Percentiles rank a stretch among this genome's conserved stretches.
phyloP scores from a whole-genome alignment of 495 filamentous ascomycete species.

The Talaromyces liani region DNA sequence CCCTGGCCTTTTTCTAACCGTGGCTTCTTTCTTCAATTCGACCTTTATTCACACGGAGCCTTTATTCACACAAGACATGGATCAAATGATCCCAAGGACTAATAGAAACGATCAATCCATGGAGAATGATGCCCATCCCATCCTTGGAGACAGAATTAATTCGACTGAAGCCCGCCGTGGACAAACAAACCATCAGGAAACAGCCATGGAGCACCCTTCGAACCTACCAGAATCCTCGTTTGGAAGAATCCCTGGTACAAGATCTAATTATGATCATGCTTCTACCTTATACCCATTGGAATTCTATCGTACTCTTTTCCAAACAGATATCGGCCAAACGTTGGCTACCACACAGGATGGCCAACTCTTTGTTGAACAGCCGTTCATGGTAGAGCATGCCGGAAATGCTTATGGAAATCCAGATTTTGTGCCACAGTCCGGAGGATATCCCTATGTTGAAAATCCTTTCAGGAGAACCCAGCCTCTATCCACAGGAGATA shows the following conservation, averaged over 20 bases:
- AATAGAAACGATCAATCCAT: not conserved
- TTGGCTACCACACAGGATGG: not conserved
- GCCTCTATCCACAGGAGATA: not conserved
- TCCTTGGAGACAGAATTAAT: not conserved
- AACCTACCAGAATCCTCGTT: not conserved
- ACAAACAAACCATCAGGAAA: not conserved
- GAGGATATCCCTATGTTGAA: not conserved
- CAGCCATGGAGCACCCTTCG: not conserved
- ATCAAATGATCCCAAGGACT: not conserved
- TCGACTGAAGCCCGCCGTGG: not conserved
- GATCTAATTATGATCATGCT: not conserved
- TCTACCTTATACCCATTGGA: not conserved
- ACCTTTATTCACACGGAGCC: not conserved
- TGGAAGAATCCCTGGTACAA: not conserved
- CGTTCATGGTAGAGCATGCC: not conserved
- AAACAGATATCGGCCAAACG: not conserved
- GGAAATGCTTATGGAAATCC: not conserved
- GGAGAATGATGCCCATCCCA: not conserved
- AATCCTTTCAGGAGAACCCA: not conserved
- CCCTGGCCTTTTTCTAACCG: not conserved
- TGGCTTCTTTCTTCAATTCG: not conserved
- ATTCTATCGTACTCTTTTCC: not conserved
- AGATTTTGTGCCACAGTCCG: not conserved
- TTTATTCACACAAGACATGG: not conserved
- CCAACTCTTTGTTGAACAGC: too few relatives aligned